Evolutionary conservation across 73 alveolate genomes (phyloP).

Genomic region (Chromera velia): DNA sequence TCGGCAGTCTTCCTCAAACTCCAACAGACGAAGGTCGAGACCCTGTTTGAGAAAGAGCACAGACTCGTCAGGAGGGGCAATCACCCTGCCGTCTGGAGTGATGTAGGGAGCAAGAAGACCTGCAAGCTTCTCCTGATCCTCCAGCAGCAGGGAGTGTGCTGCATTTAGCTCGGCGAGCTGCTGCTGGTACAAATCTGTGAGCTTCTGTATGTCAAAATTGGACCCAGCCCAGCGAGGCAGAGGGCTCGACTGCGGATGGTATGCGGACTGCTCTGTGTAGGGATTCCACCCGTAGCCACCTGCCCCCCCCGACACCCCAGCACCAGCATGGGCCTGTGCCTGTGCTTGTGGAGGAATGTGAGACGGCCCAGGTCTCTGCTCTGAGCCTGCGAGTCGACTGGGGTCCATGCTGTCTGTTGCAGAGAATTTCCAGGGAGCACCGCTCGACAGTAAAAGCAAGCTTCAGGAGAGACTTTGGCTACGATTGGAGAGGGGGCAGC

Average conservation of each 20-base stretch:
- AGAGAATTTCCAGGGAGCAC: no score
- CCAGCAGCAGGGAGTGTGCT: neutral
- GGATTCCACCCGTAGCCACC: neutral
- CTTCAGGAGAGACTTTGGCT: no score
- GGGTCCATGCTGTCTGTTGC: no score
- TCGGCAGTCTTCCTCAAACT: neutral
- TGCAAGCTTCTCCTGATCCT: neutral
- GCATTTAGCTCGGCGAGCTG: neutral
- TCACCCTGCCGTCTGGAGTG: neutral
- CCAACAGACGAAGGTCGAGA: neutral
- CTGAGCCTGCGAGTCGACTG: no score
- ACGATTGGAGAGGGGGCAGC: no score
- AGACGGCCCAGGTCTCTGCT: no score
- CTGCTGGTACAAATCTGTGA: neutral
- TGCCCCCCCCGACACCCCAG: no score
- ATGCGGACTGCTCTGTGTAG: neutral
- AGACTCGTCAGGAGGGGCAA: neutral
- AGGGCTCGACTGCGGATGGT: neutral
- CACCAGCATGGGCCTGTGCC: no score
- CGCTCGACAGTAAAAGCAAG: no score
- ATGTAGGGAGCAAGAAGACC: neutral
- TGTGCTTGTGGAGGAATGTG: no score
- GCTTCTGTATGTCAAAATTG: neutral
- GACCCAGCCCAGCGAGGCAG: neutral
- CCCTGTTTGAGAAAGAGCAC: neutral